Evolutionary conservation across 1,139 yeast species (phyloP).

Genomic region (Taiozyma sp.): DNA sequence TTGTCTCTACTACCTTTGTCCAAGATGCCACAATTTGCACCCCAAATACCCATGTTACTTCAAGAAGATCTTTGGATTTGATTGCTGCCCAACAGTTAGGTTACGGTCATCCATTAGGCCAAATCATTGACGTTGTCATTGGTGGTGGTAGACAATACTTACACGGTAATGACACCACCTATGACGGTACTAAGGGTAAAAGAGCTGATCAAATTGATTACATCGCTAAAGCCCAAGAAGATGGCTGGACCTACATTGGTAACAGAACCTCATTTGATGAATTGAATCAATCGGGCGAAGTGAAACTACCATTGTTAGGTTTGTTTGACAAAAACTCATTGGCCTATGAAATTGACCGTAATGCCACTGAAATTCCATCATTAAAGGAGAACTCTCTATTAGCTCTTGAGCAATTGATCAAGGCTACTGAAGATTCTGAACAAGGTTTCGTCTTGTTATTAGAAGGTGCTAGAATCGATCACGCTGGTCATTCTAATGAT

Average conservation of each 20-base stretch:
- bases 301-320: slow-evolving; percentile 19
- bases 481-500: slow-evolving; percentile 22
- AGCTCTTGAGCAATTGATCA: slow-evolving; percentile 21
- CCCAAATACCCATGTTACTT: slow-evolving; percentile 20
- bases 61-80: slow-evolving; percentile 19
- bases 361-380: slow-evolving; percentile 18
- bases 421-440: slow-evolving; percentile 20
- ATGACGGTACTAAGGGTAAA: slow-evolving; percentile 18
- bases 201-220: slow-evolving; percentile 21
- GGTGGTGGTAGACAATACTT: slow-evolving; percentile 25
- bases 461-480: slow-evolving; percentile 25
- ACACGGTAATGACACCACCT: slow-evolving; percentile 17
- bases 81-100: slow-evolving; percentile 24
- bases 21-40: slow-evolving; percentile 25
- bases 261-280: slow-evolving; percentile 17
- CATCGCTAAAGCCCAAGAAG: slow-evolving; percentile 18
- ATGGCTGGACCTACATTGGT: slow-evolving; percentile 23
- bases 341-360: slow-evolving; percentile 22
- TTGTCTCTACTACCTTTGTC: slow-evolving; percentile 23
- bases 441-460: slow-evolving; percentile 22
- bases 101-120: slow-evolving; percentile 22
- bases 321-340: slow-evolving; percentile 14
- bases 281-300: slow-evolving; percentile 12
- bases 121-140: slow-evolving; percentile 21
- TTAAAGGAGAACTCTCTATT: slow-evolving; percentile 19